Base-by-base conservation (phyloP, 371 early-diverging fungal genomes). In the Massospora cicadina region DNA sequence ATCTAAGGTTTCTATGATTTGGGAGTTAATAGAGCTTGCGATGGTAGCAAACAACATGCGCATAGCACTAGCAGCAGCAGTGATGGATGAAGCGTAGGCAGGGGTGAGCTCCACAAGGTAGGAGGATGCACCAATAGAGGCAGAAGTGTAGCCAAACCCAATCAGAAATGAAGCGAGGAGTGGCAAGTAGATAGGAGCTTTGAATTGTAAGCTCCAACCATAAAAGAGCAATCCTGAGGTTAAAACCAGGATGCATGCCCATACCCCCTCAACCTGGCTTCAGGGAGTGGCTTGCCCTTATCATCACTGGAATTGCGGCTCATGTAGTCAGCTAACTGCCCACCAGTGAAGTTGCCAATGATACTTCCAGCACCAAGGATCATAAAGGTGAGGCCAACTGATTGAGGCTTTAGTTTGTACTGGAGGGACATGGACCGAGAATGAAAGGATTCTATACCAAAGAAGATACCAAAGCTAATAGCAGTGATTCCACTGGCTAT, bases 401-500 rank as follows among this genome's bases (percentile, higher is more conserved):
- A 71, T 21, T 71, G 71, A 26, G 74, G 71, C 27, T 67, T 61
- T 33, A 75, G 67, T 0, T 64, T 32, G 55, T 78, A 78, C 12
- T 69, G 69, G 23, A 57, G 43, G 0, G 62, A 65, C 0, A 75
- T 61, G 54, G 74, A 71, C 28, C 71, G 70, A 0, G 79, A 75
- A 31, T 75, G 28, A 31, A 70, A 75, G 0, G 77, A 66, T 31
- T 75, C 75, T 24, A 78, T 65, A 66, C 74, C 75, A 63, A 75
- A 78, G 74, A 75, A 75, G 55, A 75, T 74, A 5, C 76, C 81
- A 68, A 79, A 82, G 3, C 76, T 72, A 32, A 79, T 66, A 5
- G 77, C 77, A 30, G 76, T 76, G 33, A 79, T 79, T 0, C 76
- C 65, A 0, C 77, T 74, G 0, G 74, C 64, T 24, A 82, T 56